Base-by-base conservation (phyloP, 2,329 filamentous ascomycete genomes). In the Ceratocystis ficicola region DNA sequence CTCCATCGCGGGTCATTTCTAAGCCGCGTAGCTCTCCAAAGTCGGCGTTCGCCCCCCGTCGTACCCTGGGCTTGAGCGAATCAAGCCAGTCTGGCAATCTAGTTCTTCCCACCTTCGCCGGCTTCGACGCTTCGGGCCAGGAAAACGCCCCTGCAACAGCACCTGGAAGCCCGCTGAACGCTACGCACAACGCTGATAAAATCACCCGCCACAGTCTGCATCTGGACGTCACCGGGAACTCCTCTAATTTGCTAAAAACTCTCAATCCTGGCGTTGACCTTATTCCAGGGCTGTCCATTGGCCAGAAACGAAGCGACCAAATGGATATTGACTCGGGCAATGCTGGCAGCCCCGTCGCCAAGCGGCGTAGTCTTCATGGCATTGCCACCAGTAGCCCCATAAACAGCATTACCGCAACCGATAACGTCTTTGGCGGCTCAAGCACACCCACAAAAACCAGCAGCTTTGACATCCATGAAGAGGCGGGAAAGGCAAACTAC, bases 361-460 rank as follows among this genome's bases (percentile, higher is more conserved):
- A 96, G 79, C 84, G 94, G 70, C 85, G 94, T 72, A 96, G 92
- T 75, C 76, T 95, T 70, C 90, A 96, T 73, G 87, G 87, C 62
- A 82, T 86, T 55, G 80, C 86, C n/a, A 63, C 57, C 10, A 65
- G 63, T 52, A 67, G 66, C 46, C 66, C 66, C 4, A 63, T 65
- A 44, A 67, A 63, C 50, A 63, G 17, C n/a, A 63, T 60, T 82
- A 85, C 12, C 74, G 76, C 66, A 70, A 63, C 25, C 28, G 88
- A 90, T 72, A 90, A 85, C 73, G 85, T 95, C 44, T 95, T 95
- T 55, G 65, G 65, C 73, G 90, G 68, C 46, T 44, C 44, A 17
- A 55, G 65, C 22, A 68, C 65, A 12, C 64, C 68, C 5, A 62
- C 60, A 6, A 52, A 64, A 25, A 30, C 57, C 7, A 65, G 44